Evolutionary conservation across 305 asterid genomes (phyloP).

Genomic region (Caryopteris hybrid): DNA sequence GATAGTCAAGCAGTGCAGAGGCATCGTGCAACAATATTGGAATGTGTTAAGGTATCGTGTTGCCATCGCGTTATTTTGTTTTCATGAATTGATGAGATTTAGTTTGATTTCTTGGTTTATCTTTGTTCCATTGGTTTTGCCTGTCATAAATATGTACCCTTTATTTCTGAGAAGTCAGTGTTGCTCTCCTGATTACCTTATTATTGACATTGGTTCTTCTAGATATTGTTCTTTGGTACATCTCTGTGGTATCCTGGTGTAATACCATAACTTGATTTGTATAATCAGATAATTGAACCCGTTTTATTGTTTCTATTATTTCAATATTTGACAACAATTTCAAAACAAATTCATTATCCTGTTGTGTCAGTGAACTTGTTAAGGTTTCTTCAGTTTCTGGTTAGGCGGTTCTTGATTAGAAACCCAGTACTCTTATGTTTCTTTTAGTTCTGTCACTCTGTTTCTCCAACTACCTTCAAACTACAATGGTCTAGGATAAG

Average conservation of each 20-base stretch:
- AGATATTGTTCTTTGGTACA: background rate
- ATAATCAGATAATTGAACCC: background rate
- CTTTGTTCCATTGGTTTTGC: background rate
- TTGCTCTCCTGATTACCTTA: background rate
- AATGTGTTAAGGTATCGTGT: conserved; percentile 85
- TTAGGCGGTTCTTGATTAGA: background rate
- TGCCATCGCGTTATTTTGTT: background rate
- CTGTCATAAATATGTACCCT: conserved; percentile 7
- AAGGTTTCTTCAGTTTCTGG: conserved; percentile 5
- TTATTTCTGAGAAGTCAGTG: background rate
- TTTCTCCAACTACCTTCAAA: conserved; percentile 11
- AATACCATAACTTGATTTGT: background rate
- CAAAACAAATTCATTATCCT: background rate
- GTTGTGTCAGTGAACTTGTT: conserved; percentile 4
- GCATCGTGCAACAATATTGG: conserved; percentile 91
- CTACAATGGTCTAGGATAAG: conserved; percentile 1
- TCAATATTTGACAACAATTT: background rate
- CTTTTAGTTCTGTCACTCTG: conserved; percentile 2
- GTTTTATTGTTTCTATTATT: background rate
- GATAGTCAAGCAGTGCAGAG: conserved; percentile 99
- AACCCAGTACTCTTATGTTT: background rate
- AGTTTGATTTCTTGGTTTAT: background rate
- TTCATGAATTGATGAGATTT: background rate
- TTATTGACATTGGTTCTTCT: conserved; percentile 1
- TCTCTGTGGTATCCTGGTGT: conserved; percentile 4